These are phyloP conservation scores for Antarctomyces pellizariae DNA, from an alignment of 495 filamentous ascomycete species.

Conservation along the genomic window DNA sequence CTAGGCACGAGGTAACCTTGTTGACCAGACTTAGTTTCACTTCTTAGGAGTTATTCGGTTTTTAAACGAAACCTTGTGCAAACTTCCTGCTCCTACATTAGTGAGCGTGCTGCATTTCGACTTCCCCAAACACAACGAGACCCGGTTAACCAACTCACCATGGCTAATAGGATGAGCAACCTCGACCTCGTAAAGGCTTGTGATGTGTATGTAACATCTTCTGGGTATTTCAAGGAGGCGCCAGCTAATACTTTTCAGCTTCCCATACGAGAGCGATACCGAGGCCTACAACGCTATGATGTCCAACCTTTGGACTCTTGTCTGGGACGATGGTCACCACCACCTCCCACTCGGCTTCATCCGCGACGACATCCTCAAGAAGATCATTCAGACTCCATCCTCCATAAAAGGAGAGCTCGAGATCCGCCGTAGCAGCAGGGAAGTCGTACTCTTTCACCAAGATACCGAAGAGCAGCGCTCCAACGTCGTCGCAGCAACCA, in stretches of 20 bases:
- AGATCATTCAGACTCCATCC: slow-evolving; percentile 21
- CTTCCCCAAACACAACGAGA: too few relatives aligned
- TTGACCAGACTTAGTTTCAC: too few relatives aligned
- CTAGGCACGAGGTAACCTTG: too few relatives aligned
- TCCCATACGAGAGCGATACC: slow-evolving; percentile 39
- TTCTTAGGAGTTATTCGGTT: too few relatives aligned
- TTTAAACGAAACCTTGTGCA: too few relatives aligned
- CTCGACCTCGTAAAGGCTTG: slow-evolving; percentile 1
- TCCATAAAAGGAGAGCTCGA: slow-evolving; percentile 27
- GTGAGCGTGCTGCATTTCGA: too few relatives aligned
- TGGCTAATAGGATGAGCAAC: too few relatives aligned
- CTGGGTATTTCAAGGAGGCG: neutral
- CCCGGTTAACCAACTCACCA: too few relatives aligned
- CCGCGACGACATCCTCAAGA: slow-evolving; percentile 28
- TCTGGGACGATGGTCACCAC: slow-evolving; percentile 24
- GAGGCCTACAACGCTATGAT: slow-evolving; percentile 23
- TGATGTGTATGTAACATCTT: slow-evolving; percentile 2
- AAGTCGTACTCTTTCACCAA: slow-evolving; percentile 25
- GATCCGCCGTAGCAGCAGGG: slow-evolving; percentile 23
- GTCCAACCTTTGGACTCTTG: slow-evolving; percentile 28
- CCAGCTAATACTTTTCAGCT: slow-evolving; percentile 20
- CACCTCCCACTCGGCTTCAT: slow-evolving; percentile 38
- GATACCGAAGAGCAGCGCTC: slow-evolving; percentile 33
- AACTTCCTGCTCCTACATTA: too few relatives aligned
- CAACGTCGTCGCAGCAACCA: slow-evolving; percentile 29